Evolutionary conservation across 306 rosid species (phyloP).

Genomic region (Cicer pinnatifidum): DNA sequence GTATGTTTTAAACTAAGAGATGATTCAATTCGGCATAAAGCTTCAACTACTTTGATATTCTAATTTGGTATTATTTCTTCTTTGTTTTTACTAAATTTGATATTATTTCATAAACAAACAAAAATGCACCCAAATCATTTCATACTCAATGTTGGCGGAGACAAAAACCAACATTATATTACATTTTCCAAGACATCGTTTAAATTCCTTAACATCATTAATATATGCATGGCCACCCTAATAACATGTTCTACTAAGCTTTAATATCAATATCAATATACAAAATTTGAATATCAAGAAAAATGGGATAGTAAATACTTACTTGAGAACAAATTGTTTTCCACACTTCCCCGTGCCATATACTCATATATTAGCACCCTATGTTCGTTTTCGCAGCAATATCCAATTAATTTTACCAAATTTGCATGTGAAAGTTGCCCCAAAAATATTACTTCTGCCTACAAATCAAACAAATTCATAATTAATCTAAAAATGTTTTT

Average conservation of each 20-base stretch:
- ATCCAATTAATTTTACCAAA: conserved; percentile 90
- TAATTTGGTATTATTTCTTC: neutral
- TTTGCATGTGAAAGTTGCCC: conserved; percentile 99
- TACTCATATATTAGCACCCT: conserved; percentile 91
- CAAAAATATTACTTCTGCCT: conserved; percentile 99
- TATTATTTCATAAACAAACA: neutral
- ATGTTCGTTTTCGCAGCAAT: conserved; percentile 96
- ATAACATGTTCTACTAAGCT: neutral
- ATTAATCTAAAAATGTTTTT: conserved; percentile 30
- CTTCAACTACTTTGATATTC: neutral
- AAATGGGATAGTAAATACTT: conserved; percentile 44
- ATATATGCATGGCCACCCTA: conserved; percentile 7
- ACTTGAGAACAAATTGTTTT: conserved; percentile 91
- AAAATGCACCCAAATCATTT: neutral
- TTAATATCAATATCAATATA: neutral
- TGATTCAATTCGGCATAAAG: neutral
- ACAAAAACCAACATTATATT: neutral
- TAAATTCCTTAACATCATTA: neutral
- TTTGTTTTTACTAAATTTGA: too few species aligned
- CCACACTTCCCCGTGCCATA: conserved; percentile 94
- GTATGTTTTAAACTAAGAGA: too few species aligned
- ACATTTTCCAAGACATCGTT: neutral
- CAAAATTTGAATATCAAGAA: conserved; percentile 33
- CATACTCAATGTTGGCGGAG: conserved; percentile 37
- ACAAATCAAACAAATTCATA: conserved; percentile 50